Evolutionary conservation across 345 rosid genomes (phyloP).

Genomic region (Hypericum androsaemum): DNA sequence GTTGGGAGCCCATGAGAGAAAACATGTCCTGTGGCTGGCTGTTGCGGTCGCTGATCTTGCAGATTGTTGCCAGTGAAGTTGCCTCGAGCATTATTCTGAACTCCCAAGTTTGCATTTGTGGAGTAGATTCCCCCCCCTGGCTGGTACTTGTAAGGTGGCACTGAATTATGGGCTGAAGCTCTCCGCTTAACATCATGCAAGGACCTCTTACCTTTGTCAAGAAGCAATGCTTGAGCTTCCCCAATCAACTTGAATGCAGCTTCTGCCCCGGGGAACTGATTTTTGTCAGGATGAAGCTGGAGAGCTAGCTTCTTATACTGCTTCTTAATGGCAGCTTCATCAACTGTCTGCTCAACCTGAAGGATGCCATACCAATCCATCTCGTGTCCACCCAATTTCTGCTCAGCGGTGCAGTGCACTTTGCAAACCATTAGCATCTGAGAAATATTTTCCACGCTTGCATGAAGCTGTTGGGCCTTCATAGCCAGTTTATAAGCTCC

Average conservation of each 20-base stretch:
- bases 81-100: slow-evolving; percentile 7
- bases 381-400: slow-evolving; percentile 41
- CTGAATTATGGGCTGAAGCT: slow-evolving; percentile 19
- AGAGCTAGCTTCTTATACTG: slow-evolving; percentile 77
- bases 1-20: slow-evolving; percentile 6
- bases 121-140: slow-evolving; percentile 23
- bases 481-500: slow-evolving; percentile 45
- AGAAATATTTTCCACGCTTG: slow-evolving; percentile 53
- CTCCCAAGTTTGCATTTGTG: slow-evolving; percentile 20
- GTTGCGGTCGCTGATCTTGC: slow-evolving; percentile 10
- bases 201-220: slow-evolving; percentile 41
- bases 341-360: slow-evolving; percentile 43
- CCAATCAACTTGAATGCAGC: slow-evolving; percentile 84
- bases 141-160: slow-evolving; percentile 11
- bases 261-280: slow-evolving; percentile 77
- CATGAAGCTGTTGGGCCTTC: slow-evolving; percentile 59
- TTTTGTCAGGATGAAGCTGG: slow-evolving; percentile 87
- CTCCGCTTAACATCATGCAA: slow-evolving; percentile 41
- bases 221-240: slow-evolving; percentile 60
- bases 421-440: slow-evolving; percentile 63
- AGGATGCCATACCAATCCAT: slow-evolving; percentile 85
- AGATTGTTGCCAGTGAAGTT: slow-evolving; percentile 11
- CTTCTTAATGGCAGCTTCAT: slow-evolving; percentile 55
- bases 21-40: too few relatives aligned
- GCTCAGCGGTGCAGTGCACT: slow-evolving; percentile 56